Evolutionary conservation across 1,284 basidiomycete genomes (phyloP).

Genomic region (Singerocomus inundabilis): DNA sequence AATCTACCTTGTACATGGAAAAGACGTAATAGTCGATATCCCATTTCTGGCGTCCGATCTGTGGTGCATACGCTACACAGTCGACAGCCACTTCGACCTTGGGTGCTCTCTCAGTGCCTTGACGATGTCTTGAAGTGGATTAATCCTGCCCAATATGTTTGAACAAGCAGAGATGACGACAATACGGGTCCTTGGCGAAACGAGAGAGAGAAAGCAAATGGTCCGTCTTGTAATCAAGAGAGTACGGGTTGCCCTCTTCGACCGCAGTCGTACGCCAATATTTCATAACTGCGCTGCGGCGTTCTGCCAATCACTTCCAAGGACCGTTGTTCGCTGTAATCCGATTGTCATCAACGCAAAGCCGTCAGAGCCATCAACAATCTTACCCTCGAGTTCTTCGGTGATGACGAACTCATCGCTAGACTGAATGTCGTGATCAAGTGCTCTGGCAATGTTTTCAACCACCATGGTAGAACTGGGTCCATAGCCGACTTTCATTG

Average conservation of each 20-base stretch:
- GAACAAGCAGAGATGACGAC: conserved; percentile 76
- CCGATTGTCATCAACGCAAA: not conserved
- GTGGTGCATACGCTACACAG: conserved; percentile 79
- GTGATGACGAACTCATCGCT: conserved; percentile 75
- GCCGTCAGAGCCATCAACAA: not conserved
- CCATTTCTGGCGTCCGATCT: conserved; percentile 70
- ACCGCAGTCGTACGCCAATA: conserved; percentile 54
- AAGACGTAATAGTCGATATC: conserved; percentile 74
- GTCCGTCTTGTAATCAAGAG: conserved; percentile 54
- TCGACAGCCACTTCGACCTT: conserved; percentile 70
- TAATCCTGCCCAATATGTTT: conserved; percentile 70
- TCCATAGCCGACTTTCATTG: conserved; percentile 64
- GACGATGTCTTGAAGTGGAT: conserved; percentile 58
- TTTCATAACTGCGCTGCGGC: conserved; percentile 54
- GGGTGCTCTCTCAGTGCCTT: conserved; percentile 52
- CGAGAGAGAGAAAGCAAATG: conserved; percentile 47
- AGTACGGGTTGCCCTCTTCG: conserved; percentile 62
- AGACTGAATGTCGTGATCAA: conserved; percentile 50
- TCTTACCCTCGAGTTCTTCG: conserved; percentile 72
- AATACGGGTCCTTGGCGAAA: conserved; percentile 65
- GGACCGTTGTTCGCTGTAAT: conserved; percentile 67
- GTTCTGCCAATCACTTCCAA: conserved; percentile 74
- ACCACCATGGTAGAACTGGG: conserved; percentile 66
- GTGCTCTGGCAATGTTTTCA: conserved; percentile 61
- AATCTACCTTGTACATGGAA: conserved; percentile 74